A percentile compares a stretch with the other conserved stretches of the same genome.
These are phyloP conservation scores for Huiozyma sinensis DNA, from an alignment of 805 yeast species.

Conservation along the genomic window DNA sequence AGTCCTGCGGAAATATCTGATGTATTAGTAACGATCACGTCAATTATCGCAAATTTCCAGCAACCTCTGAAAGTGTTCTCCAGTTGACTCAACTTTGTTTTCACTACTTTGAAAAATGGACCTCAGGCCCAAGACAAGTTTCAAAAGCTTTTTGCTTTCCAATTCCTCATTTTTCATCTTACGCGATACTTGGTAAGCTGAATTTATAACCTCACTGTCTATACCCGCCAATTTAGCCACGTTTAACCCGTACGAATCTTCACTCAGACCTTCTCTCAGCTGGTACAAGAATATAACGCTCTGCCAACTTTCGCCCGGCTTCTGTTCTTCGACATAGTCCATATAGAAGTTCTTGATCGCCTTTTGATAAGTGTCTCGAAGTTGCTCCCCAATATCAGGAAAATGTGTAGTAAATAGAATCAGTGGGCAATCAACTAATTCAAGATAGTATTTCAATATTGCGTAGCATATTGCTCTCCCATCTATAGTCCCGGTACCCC, in stretches of 20 bases:
- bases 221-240: constrained; percentile 72
- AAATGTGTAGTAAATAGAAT: constrained; percentile 80
- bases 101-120: constrained; percentile 1
- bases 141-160: constrained; percentile 2
- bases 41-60: background rate
- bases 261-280: constrained; percentile 38
- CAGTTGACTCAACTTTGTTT: background rate
- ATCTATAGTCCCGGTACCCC: constrained; percentile 78
- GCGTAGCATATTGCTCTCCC: constrained; percentile 77
- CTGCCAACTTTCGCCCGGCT: constrained; percentile 28
- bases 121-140: constrained; percentile 6
- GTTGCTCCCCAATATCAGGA: constrained; percentile 47
- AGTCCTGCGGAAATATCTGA: too few species aligned
- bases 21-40: background rate
- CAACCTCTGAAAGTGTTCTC: background rate
- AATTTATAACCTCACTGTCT: constrained; percentile 34
- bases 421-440: constrained; percentile 35
- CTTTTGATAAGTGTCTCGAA: constrained; percentile 22
- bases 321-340: constrained; percentile 45
- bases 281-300: constrained; percentile 44
- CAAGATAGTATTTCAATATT: constrained; percentile 48
- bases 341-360: constrained; percentile 55
- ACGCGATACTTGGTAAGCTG: constrained; percentile 32
- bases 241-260: constrained; percentile 71
- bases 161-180: constrained; percentile 7